phyloP scores from a whole-genome alignment of 1,284 basidiomycete genomes.

The Mycosarcoma maydis region DNA sequence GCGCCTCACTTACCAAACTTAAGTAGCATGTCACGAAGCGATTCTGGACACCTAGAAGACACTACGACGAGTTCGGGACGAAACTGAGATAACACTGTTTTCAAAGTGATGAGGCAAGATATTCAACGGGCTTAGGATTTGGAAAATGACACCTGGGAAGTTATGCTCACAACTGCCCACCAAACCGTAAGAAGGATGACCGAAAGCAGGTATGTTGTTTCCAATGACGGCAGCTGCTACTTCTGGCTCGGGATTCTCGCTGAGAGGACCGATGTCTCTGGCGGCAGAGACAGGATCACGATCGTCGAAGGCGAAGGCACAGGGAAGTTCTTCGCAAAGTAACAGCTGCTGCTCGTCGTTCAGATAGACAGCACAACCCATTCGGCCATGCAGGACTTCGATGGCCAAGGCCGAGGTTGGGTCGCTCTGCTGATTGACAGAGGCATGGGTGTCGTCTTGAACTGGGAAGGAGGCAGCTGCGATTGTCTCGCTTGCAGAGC shows the following conservation, averaged over 20 bases:
- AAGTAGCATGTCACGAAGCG: conserved; percentile 15
- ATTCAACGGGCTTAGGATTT: no score
- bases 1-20: conserved; percentile 16
- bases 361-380: conserved; percentile 30
- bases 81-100: conserved; percentile 37
- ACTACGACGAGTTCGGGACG: conserved; percentile 24
- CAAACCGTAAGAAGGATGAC: conserved; percentile 6
- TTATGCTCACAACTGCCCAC: conserved; percentile 31
- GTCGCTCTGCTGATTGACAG: neutral
- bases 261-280: neutral
- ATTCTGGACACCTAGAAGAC: conserved; percentile 23
- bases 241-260: neutral
- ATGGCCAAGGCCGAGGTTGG: conserved; percentile 22
- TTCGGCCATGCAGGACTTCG: conserved; percentile 18
- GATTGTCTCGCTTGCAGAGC: conserved; percentile 3
- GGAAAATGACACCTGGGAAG: no score
- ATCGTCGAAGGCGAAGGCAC: conserved; percentile 19
- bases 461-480: conserved; percentile 3
- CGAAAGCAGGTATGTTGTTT: neutral
- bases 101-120: no score
- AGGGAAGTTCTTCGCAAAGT: conserved; percentile 42
- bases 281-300: neutral
- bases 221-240: neutral
- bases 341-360: conserved; percentile 36
- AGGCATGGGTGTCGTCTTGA: neutral